A percentile compares a stretch with the other conserved stretches of the same genome.
Evolutionary conservation across 2,329 filamentous ascomycete genomes (phyloP).

Genomic region (Aspergillus luchuensis): DNA sequence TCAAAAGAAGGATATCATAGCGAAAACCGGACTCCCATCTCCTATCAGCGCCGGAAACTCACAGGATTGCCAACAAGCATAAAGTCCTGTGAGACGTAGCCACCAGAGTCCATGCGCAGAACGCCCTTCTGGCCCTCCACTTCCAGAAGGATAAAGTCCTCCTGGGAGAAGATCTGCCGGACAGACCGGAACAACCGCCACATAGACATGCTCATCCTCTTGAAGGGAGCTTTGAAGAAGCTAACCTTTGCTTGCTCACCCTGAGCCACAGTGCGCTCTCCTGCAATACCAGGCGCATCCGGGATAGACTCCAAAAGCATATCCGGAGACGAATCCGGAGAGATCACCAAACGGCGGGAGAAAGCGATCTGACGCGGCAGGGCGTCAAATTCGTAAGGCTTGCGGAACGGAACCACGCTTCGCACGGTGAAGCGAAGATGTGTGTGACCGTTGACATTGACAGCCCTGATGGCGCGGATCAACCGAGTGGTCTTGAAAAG

Average conservation of each 20-base stretch:
- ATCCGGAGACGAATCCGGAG: conserved; percentile 24
- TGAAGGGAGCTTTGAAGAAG: conserved; percentile 39
- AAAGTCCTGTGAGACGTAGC: conserved; percentile 39
- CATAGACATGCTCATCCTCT: conserved; percentile 31
- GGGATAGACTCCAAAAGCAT: conserved; percentile 17
- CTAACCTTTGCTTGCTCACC: conserved; percentile 20
- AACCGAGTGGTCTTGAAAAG: conserved; percentile 60
- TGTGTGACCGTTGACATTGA: conserved; percentile 40
- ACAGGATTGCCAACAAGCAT: conserved; percentile 36
- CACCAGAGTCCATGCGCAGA: conserved; percentile 43
- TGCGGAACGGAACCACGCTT: conserved; percentile 41
- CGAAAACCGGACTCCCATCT: not conserved
- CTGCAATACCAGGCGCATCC: conserved; percentile 10
- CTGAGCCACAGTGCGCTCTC: conserved; percentile 11
- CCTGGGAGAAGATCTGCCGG: conserved; percentile 43
- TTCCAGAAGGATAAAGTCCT: conserved; percentile 44
- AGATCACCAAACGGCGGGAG: conserved; percentile 35
- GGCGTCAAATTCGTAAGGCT: conserved; percentile 36
- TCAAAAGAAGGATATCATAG: conserved; percentile 9
- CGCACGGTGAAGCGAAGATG: conserved; percentile 40
- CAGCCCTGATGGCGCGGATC: conserved; percentile 59
- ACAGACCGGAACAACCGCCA: conserved; percentile 39
- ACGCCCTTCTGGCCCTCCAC: conserved; percentile 38
- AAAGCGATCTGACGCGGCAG: conserved; percentile 39
- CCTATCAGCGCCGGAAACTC: conserved; percentile 13